phyloP scores from a whole-genome alignment of 805 yeast species.

The Hanseniaspora lachancei region DNA sequence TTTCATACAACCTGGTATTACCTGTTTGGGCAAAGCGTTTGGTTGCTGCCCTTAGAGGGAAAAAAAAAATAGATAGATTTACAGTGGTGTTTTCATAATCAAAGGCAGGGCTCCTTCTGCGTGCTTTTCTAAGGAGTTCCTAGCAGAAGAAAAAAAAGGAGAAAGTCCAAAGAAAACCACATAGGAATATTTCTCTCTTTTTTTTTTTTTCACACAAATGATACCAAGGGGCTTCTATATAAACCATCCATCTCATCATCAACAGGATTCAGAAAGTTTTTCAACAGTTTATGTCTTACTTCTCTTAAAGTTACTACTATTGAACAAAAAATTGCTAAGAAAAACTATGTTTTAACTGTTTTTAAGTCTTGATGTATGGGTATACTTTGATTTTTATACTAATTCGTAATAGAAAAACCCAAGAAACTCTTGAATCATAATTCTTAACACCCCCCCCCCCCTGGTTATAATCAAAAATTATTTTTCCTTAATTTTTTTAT shows the following conservation, averaged over 20 bases:
- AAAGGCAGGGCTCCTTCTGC: too few species aligned
- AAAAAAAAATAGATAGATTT: not conserved
- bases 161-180: too few species aligned
- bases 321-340: not conserved
- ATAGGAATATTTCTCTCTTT: not conserved
- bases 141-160: too few species aligned
- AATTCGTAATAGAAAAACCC: not conserved
- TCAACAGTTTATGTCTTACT: not conserved
- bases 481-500: not conserved
- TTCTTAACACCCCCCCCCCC: not conserved
- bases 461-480: not conserved
- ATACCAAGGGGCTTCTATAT: not conserved
- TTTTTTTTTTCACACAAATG: not conserved
- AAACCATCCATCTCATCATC: not conserved
- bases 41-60: not conserved
- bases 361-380: not conserved
- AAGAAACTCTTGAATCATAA: not conserved
- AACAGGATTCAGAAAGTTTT: not conserved
- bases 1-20: not conserved
- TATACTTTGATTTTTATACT: not conserved
- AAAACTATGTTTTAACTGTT: conserved; percentile 12
- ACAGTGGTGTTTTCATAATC: too few species aligned
- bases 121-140: too few species aligned
- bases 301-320: not conserved
- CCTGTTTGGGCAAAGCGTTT: not conserved